phyloP scores from a whole-genome alignment of 164 flowering plant species.

The Kalanchoe fedtschenkoi region DNA sequence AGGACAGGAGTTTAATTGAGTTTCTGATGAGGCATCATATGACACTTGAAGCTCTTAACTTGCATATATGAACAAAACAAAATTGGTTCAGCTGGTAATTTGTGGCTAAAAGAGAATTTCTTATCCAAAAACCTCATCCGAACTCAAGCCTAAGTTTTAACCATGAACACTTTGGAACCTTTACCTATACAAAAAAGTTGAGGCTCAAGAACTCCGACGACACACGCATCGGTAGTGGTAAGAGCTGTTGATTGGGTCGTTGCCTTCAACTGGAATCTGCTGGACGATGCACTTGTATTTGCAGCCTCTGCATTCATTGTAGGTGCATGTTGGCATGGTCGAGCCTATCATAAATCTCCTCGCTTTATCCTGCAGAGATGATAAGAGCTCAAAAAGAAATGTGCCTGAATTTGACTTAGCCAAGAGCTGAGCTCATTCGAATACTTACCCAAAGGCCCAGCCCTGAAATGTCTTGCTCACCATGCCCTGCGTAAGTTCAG shows the following conservation, averaged over 20 bases:
- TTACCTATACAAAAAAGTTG: not conserved
- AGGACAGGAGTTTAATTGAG: not conserved
- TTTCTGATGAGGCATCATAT: not conserved
- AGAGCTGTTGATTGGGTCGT: conserved; percentile 83
- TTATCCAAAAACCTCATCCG: not conserved
- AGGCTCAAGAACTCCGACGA: conserved; percentile 17
- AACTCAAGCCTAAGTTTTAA: not conserved
- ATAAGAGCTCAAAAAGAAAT: not conserved
- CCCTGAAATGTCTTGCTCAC: not conserved
- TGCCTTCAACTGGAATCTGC: conserved; percentile 88
- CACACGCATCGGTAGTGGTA: conserved; percentile 90
- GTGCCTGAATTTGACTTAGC: not conserved
- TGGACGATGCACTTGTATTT: conserved; percentile 76
- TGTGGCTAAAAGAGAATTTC: not conserved
- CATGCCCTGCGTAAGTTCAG: not conserved
- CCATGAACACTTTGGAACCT: not conserved
- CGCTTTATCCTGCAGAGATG: conserved; percentile 28
- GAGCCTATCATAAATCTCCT: conserved; percentile 82
- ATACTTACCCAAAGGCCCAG: not conserved
- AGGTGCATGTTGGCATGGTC: conserved; percentile 83
- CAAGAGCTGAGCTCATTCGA: not conserved
- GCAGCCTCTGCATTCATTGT: conserved; percentile 91
- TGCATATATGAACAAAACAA: not conserved
- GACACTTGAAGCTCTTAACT: not conserved
- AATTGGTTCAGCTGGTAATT: not conserved